Evolutionary conservation across 2,329 filamentous ascomycete species (phyloP), one percentile per base, ranked within the genome.

Genomic region (Phialemonium atrogriseum): DNA sequence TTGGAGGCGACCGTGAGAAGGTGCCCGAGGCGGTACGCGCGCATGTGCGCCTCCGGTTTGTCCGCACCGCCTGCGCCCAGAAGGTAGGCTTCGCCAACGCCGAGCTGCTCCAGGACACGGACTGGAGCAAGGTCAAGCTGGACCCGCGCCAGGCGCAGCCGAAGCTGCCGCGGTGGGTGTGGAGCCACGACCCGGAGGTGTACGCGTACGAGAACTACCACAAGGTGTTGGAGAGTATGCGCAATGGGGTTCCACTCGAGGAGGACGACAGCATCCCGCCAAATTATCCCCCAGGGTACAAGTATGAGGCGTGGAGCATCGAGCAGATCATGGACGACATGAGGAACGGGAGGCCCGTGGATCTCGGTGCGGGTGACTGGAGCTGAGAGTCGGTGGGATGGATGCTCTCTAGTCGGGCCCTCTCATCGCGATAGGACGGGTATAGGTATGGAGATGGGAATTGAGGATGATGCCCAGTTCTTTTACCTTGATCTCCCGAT

Each of bases 41-140:
- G 2, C 50, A 56, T 7, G 49, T 49, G 10, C 50, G 54, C 12
- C 54, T 60, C 39, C 49, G 55, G 27, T 52, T 55, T 18, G 46
- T 58, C 34, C 54, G 56, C 17, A 57, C 54, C 44, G 46, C 55
- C 22, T 59, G 56, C 31, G 56, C 58, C 10, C 56, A 59, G 38
- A 59, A 59, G 43, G 43, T 59, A 27, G 54, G 55, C 2, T 59
- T 59, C 34, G 44, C 47, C 36, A 58, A 57, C 27, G 51, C 55
- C 21, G 52, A 58, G 40, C 42, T 52, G 27, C 48, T 57, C 16
- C 53, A 58, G 30, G 51, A 54, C 32, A 55, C 55, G 10, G 41
- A 59, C 46, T 58, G 54, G 54, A 41, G 37, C 15, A 46, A 50
- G 40, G 51, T 58, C 23, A 55, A 58, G 46, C 15, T 47, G 7